These are phyloP conservation scores for Schizophyllum commune DNA, from an alignment of 1,284 basidiomycete genomes.

Conservation along the genomic window DNA sequence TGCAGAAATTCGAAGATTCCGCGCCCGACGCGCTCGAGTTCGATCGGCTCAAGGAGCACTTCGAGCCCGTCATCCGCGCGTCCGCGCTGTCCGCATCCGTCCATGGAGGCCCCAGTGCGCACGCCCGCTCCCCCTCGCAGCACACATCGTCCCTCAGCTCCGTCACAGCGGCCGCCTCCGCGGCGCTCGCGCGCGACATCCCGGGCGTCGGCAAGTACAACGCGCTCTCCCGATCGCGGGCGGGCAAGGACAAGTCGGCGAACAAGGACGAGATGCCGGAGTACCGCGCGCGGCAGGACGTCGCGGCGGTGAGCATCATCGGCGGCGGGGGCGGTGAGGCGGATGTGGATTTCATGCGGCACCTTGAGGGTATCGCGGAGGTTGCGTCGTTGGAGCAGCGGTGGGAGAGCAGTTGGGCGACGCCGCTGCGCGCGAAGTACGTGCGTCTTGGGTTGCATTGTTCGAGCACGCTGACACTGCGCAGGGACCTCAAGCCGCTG, in stretches of 20 bases:
- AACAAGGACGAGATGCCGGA: conserved; percentile 70
- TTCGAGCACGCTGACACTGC: conserved; percentile 2
- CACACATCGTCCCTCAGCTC: conserved; percentile 62
- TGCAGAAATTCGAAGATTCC: conserved; percentile 83
- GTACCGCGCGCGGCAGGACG: conserved; percentile 64
- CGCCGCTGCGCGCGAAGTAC: conserved; percentile 57
- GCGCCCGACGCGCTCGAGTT: conserved; percentile 82
- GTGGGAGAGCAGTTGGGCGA: conserved; percentile 78
- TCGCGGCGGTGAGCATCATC: conserved; percentile 41
- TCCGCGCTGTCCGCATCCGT: conserved; percentile 61
- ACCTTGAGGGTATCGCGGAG: conserved; percentile 51
- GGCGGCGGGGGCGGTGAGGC: conserved; percentile 56
- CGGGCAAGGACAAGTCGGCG: conserved; percentile 45
- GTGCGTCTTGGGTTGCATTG: conserved; percentile 17
- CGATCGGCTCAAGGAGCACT: conserved; percentile 88
- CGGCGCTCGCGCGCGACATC: conserved; percentile 74
- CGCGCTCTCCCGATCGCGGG: conserved; percentile 38
- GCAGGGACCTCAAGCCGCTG: conserved; percentile 75
- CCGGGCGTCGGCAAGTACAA: conserved; percentile 72
- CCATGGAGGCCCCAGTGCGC: conserved; percentile 25
- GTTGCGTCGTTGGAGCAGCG: conserved; percentile 72
- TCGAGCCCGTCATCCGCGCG: conserved; percentile 83
- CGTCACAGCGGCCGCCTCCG: conserved; percentile 79
- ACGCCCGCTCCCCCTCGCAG: conserved; percentile 33
- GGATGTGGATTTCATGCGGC: conserved; percentile 63